Base-by-base conservation (phyloP, 768 basidiomycete genomes). In the Collybiopsis luxurians region DNA sequence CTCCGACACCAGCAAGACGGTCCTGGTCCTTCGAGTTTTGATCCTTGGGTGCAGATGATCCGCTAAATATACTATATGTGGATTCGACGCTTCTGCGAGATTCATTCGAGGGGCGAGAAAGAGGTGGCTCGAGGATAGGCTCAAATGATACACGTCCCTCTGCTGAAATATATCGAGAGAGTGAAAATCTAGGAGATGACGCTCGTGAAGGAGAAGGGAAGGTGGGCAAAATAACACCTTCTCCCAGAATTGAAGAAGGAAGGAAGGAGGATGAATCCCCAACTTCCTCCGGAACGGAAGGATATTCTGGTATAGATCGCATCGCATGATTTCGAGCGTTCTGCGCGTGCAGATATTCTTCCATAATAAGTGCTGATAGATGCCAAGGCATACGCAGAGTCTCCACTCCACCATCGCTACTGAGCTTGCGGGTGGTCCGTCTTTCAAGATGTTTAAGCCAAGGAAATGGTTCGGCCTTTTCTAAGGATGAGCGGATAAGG, bases 401-500 rank as follows among this genome's bases (percentile, higher is more conserved):
- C 40, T 42, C 40, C 5, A 21, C 5, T 9, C 9, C 40, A 42
- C 6, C 19, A 42, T 42, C 40, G n/a, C 40, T 42, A 45, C 55
- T 60, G 26, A 61, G 59, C 34, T 62, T 60, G 48, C 64, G 72
- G 44, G 63, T 66, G 39, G 68, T 68, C 53, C 66, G 76, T 58
- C 75, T 82, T 46, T 85, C 80, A 47, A 83, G 72, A 60, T 90
- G 86, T 63, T 83, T 87, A 27, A 90, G 70, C 90, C 89, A 92
- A 6, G 84, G 83, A 45, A 87, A 74, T 6, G 89, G 87, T 64
- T 92, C 90, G 0, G 80, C 78, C 52, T 78, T 77, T 54, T 87
- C 87, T 24, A 91, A 65, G 26, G 79, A 74, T n/a, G 73, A 67
- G 57, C 74, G 80, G 9, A 79, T 69, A n/a, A 74, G 63, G 9